Conservation (phyloP, 768 basidiomycete genomes). For the Leccinum barrowsii region DNA sequence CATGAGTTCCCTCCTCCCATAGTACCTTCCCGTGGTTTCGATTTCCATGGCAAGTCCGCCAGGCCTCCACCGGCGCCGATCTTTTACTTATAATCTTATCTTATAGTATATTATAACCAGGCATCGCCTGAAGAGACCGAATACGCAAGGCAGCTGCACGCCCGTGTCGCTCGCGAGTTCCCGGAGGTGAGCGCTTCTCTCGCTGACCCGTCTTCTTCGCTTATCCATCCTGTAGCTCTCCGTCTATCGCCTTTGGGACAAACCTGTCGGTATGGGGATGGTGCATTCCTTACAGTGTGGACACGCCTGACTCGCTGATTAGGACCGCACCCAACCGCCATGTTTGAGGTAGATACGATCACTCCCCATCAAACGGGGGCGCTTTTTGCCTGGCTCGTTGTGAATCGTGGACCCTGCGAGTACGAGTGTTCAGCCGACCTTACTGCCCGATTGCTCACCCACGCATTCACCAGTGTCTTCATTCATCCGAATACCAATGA, state of each 20-base stretch:
- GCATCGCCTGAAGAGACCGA: constrained; percentile 39
- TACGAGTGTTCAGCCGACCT: constrained; percentile 33
- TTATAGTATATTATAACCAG: constrained; percentile 61
- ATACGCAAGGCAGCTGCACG: constrained; percentile 55
- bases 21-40: constrained; percentile 55
- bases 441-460: constrained; percentile 2
- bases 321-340: constrained; percentile 68
- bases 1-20: constrained; percentile 52
- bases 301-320: not conserved
- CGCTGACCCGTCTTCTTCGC: not conserved
- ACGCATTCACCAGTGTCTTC: constrained; percentile 40
- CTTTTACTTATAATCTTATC: not conserved
- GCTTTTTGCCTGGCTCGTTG: constrained; percentile 63
- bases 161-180: constrained; percentile 59
- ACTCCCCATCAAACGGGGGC: constrained; percentile 66
- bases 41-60: constrained; percentile 60
- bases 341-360: constrained; percentile 71
- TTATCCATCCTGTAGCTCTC: constrained; percentile 41
- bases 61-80: not conserved
- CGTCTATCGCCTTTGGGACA: constrained; percentile 61
- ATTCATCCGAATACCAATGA: constrained; percentile 70
- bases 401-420: constrained; percentile 71
- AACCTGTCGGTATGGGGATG: constrained; percentile 46
- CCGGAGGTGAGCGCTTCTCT: constrained; percentile 50
- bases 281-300: not conserved